phyloP scores from a whole-genome alignment of 1,284 basidiomycete genomes.

The Puccinia brachypodii region DNA sequence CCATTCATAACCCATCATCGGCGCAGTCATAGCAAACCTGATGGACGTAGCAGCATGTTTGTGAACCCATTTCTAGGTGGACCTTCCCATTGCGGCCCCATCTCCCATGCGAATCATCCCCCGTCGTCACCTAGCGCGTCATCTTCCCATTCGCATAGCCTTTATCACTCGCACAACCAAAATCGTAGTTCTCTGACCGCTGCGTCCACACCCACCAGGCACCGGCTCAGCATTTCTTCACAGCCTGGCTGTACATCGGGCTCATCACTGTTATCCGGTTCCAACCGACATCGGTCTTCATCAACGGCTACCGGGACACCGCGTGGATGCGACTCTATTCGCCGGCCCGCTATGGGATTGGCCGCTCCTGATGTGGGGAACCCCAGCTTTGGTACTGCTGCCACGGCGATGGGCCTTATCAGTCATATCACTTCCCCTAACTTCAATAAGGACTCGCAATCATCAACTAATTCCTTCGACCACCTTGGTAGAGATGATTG shows the following conservation, averaged over 20 bases:
- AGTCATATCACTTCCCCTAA: background rate
- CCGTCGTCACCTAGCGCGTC: background rate
- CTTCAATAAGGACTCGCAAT: background rate
- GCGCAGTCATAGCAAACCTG: conserved; percentile 43
- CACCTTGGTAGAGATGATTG: conserved; percentile 1
- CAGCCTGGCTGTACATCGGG: conserved; percentile 21
- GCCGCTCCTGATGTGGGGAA: background rate
- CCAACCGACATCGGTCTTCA: conserved; percentile 30
- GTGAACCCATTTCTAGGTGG: conserved; percentile 3
- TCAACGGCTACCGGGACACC: conserved; percentile 14
- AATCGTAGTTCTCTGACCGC: background rate
- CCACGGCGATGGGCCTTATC: background rate
- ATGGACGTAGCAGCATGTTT: conserved; percentile 24
- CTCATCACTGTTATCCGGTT: background rate
- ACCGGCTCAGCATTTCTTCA: conserved; percentile 42
- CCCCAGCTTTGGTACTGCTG: conserved; percentile 21
- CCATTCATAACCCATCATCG: conserved; percentile 31
- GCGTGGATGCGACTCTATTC: conserved; percentile 14
- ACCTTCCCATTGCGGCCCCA: background rate
- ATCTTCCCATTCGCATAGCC: background rate
- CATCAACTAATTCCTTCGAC: background rate
- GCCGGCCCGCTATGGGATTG: background rate
- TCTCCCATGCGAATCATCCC: conserved; percentile 1
- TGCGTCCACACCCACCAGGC: conserved; percentile 9
- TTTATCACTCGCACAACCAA: conserved; percentile 18